These are phyloP conservation scores for Saussurea involucrata DNA, from an alignment of 129 eudicot species.

Conservation along the genomic window DNA sequence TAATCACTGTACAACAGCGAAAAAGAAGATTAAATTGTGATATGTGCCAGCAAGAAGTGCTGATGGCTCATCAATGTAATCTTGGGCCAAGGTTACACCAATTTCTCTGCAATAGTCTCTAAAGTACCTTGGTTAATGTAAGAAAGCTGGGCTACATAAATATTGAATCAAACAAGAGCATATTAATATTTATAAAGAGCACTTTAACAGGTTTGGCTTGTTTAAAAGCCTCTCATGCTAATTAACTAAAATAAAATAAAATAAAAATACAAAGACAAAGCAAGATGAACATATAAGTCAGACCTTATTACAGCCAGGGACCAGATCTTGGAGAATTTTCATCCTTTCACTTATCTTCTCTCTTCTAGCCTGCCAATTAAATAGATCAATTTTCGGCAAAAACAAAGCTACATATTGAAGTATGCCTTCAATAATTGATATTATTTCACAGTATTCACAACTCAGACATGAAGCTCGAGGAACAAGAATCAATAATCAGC, in stretches of 20 bases:
- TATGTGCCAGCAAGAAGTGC: background rate
- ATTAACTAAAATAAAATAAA: background rate
- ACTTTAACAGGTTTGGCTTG: background rate
- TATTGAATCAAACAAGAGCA: background rate
- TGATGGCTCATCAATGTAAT: background rate
- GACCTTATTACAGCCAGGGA: constrained; percentile 96
- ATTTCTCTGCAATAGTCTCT: background rate
- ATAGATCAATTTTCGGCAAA: background rate
- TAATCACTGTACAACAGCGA: background rate
- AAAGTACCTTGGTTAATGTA: constrained; percentile 1
- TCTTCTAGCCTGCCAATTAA: constrained; percentile 77
- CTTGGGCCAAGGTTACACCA: background rate
- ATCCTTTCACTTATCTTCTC: constrained; percentile 99
- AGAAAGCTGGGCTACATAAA: background rate
- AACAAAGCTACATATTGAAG: background rate
- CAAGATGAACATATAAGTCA: background rate
- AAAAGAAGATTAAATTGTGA: background rate
- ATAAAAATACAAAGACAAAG: background rate
- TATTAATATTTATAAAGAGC: background rate
- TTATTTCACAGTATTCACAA: background rate
- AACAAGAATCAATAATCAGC: background rate
- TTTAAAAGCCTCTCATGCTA: background rate
- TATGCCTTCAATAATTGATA: background rate
- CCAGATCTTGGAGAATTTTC: constrained; percentile 96
- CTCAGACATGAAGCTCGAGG: background rate